phyloP scores from a whole-genome alignment of 371 early-diverging fungal species.

The Circinella umbellata region DNA sequence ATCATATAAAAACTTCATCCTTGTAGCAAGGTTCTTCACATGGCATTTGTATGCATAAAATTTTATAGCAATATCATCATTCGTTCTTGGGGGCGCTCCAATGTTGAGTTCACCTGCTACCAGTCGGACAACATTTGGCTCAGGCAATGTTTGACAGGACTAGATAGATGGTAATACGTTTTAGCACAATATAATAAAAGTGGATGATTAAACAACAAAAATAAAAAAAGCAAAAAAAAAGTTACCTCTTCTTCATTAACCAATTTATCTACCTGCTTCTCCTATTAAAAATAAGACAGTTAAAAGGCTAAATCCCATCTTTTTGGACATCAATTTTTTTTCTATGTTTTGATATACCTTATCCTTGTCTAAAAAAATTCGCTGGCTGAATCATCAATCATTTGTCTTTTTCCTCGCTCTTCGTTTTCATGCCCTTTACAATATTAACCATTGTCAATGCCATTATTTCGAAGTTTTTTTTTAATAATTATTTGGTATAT shows the following conservation, averaged over 20 bases:
- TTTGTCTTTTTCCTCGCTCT: not conserved
- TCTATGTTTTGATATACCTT: not conserved
- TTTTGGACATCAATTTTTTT: not conserved
- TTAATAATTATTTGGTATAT: not conserved
- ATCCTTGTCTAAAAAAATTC: not conserved
- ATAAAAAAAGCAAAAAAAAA: not conserved
- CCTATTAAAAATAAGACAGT: slow-evolving; percentile 2
- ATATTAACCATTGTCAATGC: not conserved
- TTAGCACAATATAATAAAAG: not conserved
- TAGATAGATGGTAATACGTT: not conserved
- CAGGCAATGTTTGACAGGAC: not conserved
- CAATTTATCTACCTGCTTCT: not conserved
- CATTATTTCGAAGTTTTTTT: not conserved
- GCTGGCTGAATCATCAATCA: not conserved
- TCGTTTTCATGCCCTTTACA: not conserved
- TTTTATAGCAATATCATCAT: not conserved
- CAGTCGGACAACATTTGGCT: not conserved
- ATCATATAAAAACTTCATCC: too few species aligned
- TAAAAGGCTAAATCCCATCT: not conserved
- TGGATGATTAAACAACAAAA: not conserved
- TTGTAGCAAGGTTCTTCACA: too few species aligned
- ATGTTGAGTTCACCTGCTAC: not conserved
- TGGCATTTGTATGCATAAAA: not conserved
- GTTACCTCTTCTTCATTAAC: not conserved
- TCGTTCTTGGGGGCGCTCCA: not conserved